Base-by-base conservation (phyloP, 1,139 yeast genomes). In the Pichia kudriavzevii region DNA sequence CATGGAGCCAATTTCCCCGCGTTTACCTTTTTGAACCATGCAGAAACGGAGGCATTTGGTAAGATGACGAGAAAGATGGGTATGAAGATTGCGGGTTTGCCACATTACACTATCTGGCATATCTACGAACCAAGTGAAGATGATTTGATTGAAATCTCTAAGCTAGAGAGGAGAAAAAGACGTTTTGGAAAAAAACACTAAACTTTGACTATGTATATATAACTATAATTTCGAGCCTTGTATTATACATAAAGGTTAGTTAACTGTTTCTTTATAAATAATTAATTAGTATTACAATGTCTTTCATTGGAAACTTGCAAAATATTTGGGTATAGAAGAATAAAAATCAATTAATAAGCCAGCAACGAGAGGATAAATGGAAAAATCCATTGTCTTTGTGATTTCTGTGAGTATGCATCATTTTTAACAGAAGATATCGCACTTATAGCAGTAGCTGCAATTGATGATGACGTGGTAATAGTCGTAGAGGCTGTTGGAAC, bases 21-120 rank as follows among this genome's bases (percentile, higher is more conserved):
- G 3, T 83, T 81, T 52, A 78, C 94, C 3, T 83, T 83, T 55
- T 72, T 78, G 57, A 83, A 83, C 53, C 95, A 84, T 57, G 94
- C 94, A 1, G 95, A 83, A 55, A 84, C 94, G 2, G 91, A 84
- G 56, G 94, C 93, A 0, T 83, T 83, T 60, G 95, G 94, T 31
- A 83, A 82, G 52, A 69, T 84, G 82, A 78, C 88, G 16, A 79
- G 71, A 48, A 65, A 66, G 39, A 80, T 83, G 80, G 93, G 93
- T 8, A 80, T 72, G 59, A 64, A 63, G 42, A 93, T 84, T 23
- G 87, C 85, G 32, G 95, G 95, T 0, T 66, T 83, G 48, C 94
- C 94, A 17, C 88, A 84, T 61, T 84, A 84, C 55, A 82, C 88
- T 1, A 66, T 84, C 28, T 83, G 94, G 94, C 87, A 79, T 56